Evolutionary conservation across 257 asterid species (phyloP), one percentile per base, ranked within the genome.

Genomic region (Solanum commersonii): DNA sequence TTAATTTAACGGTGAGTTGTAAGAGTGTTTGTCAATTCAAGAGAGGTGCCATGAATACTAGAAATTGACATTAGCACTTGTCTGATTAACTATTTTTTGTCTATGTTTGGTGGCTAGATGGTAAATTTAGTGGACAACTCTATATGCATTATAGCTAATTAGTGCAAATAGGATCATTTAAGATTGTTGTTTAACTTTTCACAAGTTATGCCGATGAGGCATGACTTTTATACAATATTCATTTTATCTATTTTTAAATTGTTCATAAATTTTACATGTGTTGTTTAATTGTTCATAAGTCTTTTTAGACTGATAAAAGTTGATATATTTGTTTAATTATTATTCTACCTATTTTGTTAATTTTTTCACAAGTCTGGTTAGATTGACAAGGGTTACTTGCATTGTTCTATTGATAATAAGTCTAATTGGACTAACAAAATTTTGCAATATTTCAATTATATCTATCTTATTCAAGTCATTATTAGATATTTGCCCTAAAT

Each of bases 1-100:
- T 46, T n/a, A 31, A 73, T 56, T 88, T 59, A 88, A 88, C 90
- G 90, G 90, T 84, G 85, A 84, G 71, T 82, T 82, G 25, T 1
- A 49, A 82, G 44, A 18, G 42, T 49, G 86, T 81, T 0, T 1
- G 86, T 31, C 86, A 10, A 46, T 27, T 82, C 86, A 20, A 49
- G 44, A 49, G 44, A 49, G 6, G 20, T 18, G 20, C 42, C 18
- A 81, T 27, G 25, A 25, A 25, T 78, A 42, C 63, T 78, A 42
- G 65, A 44, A 59, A 44, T 72, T 72, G 79, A 34, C 52, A 74
- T 79, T 44, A 63, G 85, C 27, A 81, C 85, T 81, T 81, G 34
- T 46, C 4, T 16, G 68, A 81, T 31, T 31, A 9, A 49, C 86
- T 82, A 49, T 82, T 49, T 29, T 82, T 82, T 49, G 70, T 67